These are phyloP conservation scores for Fraxinus quadrangulata DNA, from an alignment of 257 asterid species.

Conservation along the genomic window DNA sequence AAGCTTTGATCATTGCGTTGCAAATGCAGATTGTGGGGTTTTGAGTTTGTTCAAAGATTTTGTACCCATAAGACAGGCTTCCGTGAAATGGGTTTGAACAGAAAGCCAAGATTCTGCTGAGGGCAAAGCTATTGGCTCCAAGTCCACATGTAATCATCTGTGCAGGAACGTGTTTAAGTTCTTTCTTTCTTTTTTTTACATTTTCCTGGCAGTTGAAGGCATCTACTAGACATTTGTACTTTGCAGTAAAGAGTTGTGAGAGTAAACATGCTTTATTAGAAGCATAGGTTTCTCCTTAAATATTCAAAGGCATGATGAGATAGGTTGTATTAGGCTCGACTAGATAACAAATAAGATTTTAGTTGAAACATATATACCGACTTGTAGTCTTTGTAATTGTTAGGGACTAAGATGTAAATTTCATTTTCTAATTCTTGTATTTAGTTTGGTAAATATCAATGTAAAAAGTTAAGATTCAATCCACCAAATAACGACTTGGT, in stretches of 20 bases:
- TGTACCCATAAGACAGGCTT: slow-evolving; percentile 40
- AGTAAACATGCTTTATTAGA: too few species aligned
- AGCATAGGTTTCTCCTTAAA: too few species aligned
- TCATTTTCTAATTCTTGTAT: too few species aligned
- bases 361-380: too few species aligned
- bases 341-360: too few species aligned
- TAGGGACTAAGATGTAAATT: too few species aligned
- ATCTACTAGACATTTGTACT: slow-evolving; percentile 41
- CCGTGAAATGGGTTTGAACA: slow-evolving; percentile 57
- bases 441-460: too few species aligned
- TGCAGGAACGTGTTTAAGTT: slow-evolving; percentile 55
- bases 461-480: too few species aligned
- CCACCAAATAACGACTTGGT: too few species aligned
- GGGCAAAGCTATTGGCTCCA: slow-evolving; percentile 53
- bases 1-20: slow-evolving; percentile 63
- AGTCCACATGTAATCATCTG: slow-evolving; percentile 56
- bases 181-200: slow-evolving; percentile 51
- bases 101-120: slow-evolving; percentile 70
- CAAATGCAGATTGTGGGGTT: slow-evolving; percentile 66
- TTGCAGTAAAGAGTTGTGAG: not conserved
- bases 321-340: too few species aligned
- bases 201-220: slow-evolving; percentile 48
- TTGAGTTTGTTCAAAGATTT: slow-evolving; percentile 48
- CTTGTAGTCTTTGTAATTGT: too few species aligned
- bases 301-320: too few species aligned